Base-by-base conservation (phyloP, 1,139 yeast genomes). In the Suhomyces wounanorum region DNA sequence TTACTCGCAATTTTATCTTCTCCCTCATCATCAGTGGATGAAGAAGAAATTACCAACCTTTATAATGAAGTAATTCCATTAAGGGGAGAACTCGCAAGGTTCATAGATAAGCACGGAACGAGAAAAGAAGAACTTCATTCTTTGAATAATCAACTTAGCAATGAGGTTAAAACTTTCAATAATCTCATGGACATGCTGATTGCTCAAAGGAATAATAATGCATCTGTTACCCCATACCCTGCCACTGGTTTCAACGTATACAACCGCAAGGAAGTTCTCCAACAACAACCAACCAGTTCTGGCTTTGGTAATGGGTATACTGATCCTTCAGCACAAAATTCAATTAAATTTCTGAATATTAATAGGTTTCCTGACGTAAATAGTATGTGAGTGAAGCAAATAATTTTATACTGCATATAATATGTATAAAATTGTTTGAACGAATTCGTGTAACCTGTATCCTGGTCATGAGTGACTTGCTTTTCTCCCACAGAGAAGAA, bases 101-200 rank as follows among this genome's bases (percentile, higher is more conserved):
- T 83, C 59, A 85, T 90, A 55, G 96, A 88, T 53, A 87, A 86
- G 66, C 87, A 89, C 64, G 77, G 89, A 37, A 81, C 79, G 44
- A 78, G 90, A 58, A 85, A 85, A 63, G 88, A 89, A 57, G 97
- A 91, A 58, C 71, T 91, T 51, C 72, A 83, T 57, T 80, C 80
- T n/a, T 72, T 90, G 60, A 85, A 90, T 61, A 81, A 81, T 54
- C 87, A 88, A 58, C 78, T 92, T 54, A 81, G 82, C 50, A 72
- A 72, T 46, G 95, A 96, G 30, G 81, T 88, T 45, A 75, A 79
- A 50, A 71, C 79, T 8, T 92, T 90, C 65, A 90, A 89, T 62
- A 82, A 82, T 47, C 69, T 89, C 49, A 78, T 88, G 71, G 91
- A 88, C 57, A 61, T 58, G n/a, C 71, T 67, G 67, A 75, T 76